Conservation (phyloP, 768 basidiomycete species). For the Boletellus ananiceps region DNA sequence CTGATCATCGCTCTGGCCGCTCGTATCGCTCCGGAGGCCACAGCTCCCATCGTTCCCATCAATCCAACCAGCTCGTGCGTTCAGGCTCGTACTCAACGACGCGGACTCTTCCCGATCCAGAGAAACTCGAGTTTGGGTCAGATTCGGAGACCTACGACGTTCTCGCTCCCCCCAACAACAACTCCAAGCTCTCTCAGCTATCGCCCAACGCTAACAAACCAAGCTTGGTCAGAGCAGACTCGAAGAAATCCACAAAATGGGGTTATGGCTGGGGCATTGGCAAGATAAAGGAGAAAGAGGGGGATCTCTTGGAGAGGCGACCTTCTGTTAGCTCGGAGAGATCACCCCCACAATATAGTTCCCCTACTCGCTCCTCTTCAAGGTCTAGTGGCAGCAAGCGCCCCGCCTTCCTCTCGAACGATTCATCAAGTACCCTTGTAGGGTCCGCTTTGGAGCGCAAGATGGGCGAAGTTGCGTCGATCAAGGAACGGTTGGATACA, state of each 20-base stretch:
- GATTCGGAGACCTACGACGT: slow-evolving; percentile 60
- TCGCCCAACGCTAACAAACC: slow-evolving; percentile 31
- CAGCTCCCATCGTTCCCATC: slow-evolving; percentile 20
- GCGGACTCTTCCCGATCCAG: slow-evolving; percentile 36
- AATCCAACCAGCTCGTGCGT: slow-evolving; percentile 32
- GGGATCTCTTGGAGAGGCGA: slow-evolving; percentile 31
- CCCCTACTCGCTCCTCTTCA: slow-evolving; percentile 36
- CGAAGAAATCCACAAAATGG: slow-evolving; percentile 55
- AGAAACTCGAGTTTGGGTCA: slow-evolving; percentile 52
- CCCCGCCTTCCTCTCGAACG: slow-evolving; percentile 45
- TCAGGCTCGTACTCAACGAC: slow-evolving; percentile 43
- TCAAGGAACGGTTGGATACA: slow-evolving; percentile 53
- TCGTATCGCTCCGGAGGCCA: slow-evolving; percentile 22
- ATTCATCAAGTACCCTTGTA: slow-evolving; percentile 70
- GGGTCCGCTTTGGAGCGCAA: slow-evolving; percentile 71
- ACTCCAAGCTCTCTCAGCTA: slow-evolving; percentile 41
- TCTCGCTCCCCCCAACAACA: slow-evolving; percentile 26
- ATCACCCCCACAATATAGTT: slow-evolving; percentile 31
- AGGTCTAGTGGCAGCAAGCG: slow-evolving; percentile 39
- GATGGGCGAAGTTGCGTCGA: slow-evolving; percentile 55
- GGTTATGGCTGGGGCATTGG: slow-evolving; percentile 73
- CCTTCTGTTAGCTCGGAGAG: slow-evolving; percentile 36
- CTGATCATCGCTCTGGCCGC: slow-evolving; percentile 28
- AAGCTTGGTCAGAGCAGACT: slow-evolving; percentile 51
- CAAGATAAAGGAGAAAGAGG: slow-evolving; percentile 46